Conservation (phyloP, 2,329 filamentous ascomycete genomes). For the Pseudopithomyces maydicus region DNA sequence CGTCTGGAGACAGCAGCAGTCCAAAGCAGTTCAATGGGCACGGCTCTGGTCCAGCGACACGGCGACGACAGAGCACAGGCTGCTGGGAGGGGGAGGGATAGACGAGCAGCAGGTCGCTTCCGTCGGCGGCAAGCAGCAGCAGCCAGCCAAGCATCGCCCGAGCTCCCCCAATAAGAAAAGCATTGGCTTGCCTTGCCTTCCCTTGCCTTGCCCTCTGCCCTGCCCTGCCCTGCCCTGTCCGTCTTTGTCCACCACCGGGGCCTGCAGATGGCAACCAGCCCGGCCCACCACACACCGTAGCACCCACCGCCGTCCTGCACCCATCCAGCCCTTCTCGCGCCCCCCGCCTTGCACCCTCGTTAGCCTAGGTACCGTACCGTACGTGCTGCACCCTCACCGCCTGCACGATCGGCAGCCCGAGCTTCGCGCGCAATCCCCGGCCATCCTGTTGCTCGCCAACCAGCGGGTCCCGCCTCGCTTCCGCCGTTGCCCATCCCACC, state of each 20-base stretch:
- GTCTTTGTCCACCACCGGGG: conserved; percentile 2
- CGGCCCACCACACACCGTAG: too few species aligned
- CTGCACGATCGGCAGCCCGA: conserved; percentile 10
- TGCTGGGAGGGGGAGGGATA: background rate
- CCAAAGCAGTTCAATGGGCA: background rate
- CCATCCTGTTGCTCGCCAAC: conserved; percentile 1
- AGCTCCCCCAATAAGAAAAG: conserved; percentile 15
- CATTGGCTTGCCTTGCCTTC: conserved; percentile 1
- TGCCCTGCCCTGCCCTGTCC: background rate
- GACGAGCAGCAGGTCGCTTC: background rate
- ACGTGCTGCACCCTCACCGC: conserved; percentile 12
- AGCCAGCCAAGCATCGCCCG: conserved; percentile 11
- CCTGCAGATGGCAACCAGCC: background rate
- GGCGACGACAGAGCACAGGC: background rate
- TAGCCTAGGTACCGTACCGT: too few species aligned
- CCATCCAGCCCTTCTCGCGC: too few species aligned
- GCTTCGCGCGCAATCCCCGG: conserved; percentile 11
- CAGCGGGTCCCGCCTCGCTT: conserved; percentile 8
- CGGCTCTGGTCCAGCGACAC: background rate
- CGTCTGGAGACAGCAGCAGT: background rate
- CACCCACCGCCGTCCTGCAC: background rate
- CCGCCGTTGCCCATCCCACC: background rate
- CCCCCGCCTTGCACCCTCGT: conserved; percentile 6
- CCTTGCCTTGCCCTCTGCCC: too few species aligned
- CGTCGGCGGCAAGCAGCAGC: conserved; percentile 8